Conservation (phyloP, 2,329 filamentous ascomycete species). For the Elsinoe arachidis region DNA sequence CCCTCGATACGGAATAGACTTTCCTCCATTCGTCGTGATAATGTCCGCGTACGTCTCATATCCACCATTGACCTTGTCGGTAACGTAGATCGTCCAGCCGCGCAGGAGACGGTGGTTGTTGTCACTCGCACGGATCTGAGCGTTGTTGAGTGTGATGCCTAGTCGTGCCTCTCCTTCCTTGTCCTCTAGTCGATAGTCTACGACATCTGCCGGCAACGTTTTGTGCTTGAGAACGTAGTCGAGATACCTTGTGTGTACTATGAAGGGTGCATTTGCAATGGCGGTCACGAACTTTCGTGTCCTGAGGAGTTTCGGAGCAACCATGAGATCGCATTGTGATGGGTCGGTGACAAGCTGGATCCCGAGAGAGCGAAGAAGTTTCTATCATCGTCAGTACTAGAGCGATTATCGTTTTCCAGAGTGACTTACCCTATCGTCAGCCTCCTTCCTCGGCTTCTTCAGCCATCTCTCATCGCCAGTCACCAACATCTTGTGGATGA, state of each 20-base stretch:
- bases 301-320: conserved; percentile 75
- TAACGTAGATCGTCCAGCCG: conserved; percentile 75
- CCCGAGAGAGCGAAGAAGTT: conserved; percentile 71
- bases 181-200: conserved; percentile 63
- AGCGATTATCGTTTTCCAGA: neutral
- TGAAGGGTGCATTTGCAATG: conserved; percentile 67
- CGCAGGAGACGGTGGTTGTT: conserved; percentile 70
- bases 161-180: conserved; percentile 62
- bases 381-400: conserved; percentile 40
- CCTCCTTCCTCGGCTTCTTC: conserved; percentile 62
- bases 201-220: conserved; percentile 50
- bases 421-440: conserved; percentile 65
- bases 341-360: conserved; percentile 73
- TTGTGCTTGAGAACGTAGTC: conserved; percentile 65
- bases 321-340: conserved; percentile 71
- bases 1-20: conserved; percentile 62
- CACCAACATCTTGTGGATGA: conserved; percentile 67
- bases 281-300: conserved; percentile 91
- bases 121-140: conserved; percentile 60
- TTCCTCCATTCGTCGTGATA: conserved; percentile 78
- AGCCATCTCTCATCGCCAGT: conserved; percentile 82
- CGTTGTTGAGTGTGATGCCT: conserved; percentile 58
- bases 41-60: conserved; percentile 79
- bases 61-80: conserved; percentile 68
- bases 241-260: conserved; percentile 72